Evolutionary conservation across 2,329 filamentous ascomycete species (phyloP).

Genomic region (Metarhizium guizhouense): DNA sequence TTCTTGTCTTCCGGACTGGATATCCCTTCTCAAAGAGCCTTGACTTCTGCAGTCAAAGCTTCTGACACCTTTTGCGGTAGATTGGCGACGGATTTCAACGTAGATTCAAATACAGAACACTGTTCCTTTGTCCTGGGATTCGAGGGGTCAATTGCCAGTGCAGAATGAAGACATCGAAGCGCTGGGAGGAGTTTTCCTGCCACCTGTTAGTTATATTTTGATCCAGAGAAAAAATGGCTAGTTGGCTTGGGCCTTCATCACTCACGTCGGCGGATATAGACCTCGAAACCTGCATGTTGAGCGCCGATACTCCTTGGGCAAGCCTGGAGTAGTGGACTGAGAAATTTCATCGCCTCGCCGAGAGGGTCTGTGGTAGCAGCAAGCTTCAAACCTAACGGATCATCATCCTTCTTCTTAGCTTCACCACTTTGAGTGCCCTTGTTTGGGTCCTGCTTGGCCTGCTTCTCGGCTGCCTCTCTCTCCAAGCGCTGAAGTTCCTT

Average conservation of each 20-base stretch:
- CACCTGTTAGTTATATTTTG: not conserved
- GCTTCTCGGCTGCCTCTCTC: conserved; percentile 70
- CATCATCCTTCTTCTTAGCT: conserved; percentile 79
- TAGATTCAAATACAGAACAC: conserved; percentile 57
- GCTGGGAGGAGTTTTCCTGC: conserved; percentile 81
- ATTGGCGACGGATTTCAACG: conserved; percentile 46
- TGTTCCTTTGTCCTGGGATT: conserved; percentile 71
- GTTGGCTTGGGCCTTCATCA: conserved; percentile 8
- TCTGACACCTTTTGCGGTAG: conserved; percentile 57
- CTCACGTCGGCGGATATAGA: conserved; percentile 77
- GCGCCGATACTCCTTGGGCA: conserved; percentile 73
- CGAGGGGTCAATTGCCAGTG: conserved; percentile 57
- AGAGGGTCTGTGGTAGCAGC: conserved; percentile 75
- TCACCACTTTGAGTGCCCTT: conserved; percentile 60
- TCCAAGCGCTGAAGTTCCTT: conserved; percentile 60
- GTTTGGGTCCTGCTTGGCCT: conserved; percentile 74
- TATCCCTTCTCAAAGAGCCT: conserved; percentile 23
- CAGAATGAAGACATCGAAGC: conserved; percentile 72
- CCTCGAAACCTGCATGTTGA: conserved; percentile 82
- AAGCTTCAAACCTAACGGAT: conserved; percentile 75
- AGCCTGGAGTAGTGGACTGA: conserved; percentile 72
- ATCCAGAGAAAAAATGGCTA: not conserved
- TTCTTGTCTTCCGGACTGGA: not conserved
- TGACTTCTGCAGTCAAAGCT: conserved; percentile 61
- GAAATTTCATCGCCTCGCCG: conserved; percentile 78